Base-by-base conservation (phyloP, 2,329 filamentous ascomycete genomes). In the Paecilomyces dactylethromorphus region DNA sequence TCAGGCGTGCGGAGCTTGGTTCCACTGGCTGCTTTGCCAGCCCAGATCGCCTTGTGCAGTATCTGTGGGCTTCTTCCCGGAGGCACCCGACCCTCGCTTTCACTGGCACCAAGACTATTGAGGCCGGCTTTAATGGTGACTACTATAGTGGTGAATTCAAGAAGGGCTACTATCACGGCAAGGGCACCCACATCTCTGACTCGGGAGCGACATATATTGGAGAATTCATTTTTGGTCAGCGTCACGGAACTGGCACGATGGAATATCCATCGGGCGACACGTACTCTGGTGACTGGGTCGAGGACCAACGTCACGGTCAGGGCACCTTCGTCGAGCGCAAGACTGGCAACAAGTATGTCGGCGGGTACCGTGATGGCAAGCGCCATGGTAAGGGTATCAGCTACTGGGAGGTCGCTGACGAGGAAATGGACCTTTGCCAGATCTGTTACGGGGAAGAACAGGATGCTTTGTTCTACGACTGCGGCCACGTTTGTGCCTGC, bases 381-480 rank as follows among this genome's bases (percentile, higher is more conserved):
- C 81, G 82, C 49, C 81, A 83, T 63, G 85, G 84, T 56, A 82
- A 83, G 62, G 85, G 85, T n/a, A 80, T 84, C 39, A 86, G 83
- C 58, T 80, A 82, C 62, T 87, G 83, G 79, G 82, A 84, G 64
- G 81, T 83, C 26, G 84, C 84, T 2, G 83, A 87, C 57, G 84
- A 87, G 59, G 82, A 85, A 62, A 79, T 82, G 69, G 77, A 81
- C 53, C 68, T 83, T 5, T 87, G 85, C 67, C 78, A 82, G 58
- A 86, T 87, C 59, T 87, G 85, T 74, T 87, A 82, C 70, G 79
- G 82, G n/a, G 79, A 81, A 52, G 80, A 81, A 50, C 82, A 84
- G 57, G 82, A 85, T 60, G 81, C 83, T 3, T 78, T 84, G 6
- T 86, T 87, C 68, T 84, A 83, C 63, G 82, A 84, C 62, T 87